phyloP scores from a whole-genome alignment of 345 rosid species.

The Excoecaria agallocha region DNA sequence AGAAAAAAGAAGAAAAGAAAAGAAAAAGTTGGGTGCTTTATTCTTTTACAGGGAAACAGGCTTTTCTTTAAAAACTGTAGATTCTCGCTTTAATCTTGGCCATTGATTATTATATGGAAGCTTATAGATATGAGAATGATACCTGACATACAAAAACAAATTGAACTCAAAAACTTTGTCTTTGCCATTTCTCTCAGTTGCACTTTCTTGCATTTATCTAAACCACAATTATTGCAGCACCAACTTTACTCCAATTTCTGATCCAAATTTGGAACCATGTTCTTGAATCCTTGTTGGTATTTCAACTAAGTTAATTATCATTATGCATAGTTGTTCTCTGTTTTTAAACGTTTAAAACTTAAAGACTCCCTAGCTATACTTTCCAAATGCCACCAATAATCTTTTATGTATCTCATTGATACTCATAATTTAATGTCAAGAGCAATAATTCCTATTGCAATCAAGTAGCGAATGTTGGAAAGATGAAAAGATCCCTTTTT shows the following conservation, averaged over 20 bases:
- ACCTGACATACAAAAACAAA: background rate
- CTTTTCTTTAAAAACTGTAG: slow-evolving; percentile 18
- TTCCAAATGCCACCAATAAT: too few species aligned
- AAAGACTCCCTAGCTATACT: too few species aligned
- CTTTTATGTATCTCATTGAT: too few species aligned
- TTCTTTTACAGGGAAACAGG: slow-evolving; percentile 26
- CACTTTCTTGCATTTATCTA: background rate
- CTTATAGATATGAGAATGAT: background rate
- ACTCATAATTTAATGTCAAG: too few species aligned
- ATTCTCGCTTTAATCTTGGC: slow-evolving; percentile 24
- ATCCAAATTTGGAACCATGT: background rate
- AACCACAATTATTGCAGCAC: slow-evolving; percentile 1
- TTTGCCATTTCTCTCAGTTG: background rate
- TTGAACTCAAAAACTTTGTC: slow-evolving; percentile 14
- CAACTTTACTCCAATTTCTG: background rate
- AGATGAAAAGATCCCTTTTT: too few species aligned
- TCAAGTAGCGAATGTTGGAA: too few species aligned
- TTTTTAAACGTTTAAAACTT: too few species aligned
- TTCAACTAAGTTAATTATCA: background rate
- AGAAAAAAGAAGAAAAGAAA: background rate
- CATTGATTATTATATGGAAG: background rate
- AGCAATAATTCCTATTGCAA: too few species aligned
- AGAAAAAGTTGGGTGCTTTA: slow-evolving; percentile 12
- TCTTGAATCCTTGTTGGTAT: background rate
- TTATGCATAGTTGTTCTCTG: too few species aligned